These are phyloP conservation scores for Blastocystis hominis DNA, from an alignment of 352 stramenopile species.

Conservation along the genomic window DNA sequence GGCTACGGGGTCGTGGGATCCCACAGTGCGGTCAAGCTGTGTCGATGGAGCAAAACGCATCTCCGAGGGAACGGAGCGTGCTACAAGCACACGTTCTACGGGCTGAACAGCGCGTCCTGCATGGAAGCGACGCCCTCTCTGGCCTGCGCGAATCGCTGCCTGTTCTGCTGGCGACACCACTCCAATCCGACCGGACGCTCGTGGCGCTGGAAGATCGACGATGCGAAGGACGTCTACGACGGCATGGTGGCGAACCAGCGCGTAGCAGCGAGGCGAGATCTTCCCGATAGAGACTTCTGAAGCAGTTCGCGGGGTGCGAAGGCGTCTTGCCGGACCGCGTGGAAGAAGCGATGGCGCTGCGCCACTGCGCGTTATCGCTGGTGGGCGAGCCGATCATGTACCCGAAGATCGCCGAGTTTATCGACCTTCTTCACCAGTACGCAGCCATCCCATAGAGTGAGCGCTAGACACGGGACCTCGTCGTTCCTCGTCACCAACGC, in stretches of 20 bases:
- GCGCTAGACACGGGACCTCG: conserved; percentile 70
- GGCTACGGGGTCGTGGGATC: conserved; percentile 95
- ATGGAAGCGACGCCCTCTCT: conserved; percentile 94
- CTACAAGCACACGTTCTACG: conserved; percentile 98
- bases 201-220: conserved; percentile 94
- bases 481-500: conserved; percentile 97
- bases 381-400: conserved; percentile 98
- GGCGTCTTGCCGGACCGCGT: conserved; percentile 84
- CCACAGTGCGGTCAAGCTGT: conserved; percentile 93
- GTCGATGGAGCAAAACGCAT: conserved; percentile 95
- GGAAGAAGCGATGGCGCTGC: conserved; percentile 84
- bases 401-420: conserved; percentile 89
- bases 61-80: conserved; percentile 85
- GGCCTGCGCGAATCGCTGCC: conserved; percentile 94
- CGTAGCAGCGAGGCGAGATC: conserved; percentile 65
- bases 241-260: conserved; percentile 78
- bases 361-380: conserved; percentile 88
- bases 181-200: conserved; percentile 93
- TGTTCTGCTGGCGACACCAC: conserved; percentile 88
- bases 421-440: conserved; percentile 82
- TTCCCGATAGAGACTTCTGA: conserved; percentile 3
- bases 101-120: conserved; percentile 84
- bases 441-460: neutral
- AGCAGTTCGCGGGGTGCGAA: conserved; percentile 26
- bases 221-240: conserved; percentile 83